Evolutionary conservation across 1,284 basidiomycete genomes (phyloP), one percentile per base, ranked within the genome.

Genomic region (Cutaneotrichosporon sp.): DNA sequence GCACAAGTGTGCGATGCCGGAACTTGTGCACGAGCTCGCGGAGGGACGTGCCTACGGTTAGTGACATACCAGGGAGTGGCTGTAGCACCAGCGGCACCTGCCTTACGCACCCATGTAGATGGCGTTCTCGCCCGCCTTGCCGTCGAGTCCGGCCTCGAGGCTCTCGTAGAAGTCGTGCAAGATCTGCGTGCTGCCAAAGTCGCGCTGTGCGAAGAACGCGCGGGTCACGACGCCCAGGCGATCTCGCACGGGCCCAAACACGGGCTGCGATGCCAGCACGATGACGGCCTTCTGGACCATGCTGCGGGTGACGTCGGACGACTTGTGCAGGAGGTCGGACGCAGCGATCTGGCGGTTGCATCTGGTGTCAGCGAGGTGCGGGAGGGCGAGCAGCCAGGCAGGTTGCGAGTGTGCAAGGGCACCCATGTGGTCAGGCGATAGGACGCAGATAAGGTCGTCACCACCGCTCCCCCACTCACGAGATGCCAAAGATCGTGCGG

Each of bases 281-380:
- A 99, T 92, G 4, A 99, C 91, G 0, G 97, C 95, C 76, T 99
- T 99, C 78, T 99, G 95, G 0, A 99, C 95, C 16, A 90, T 98
- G 29, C 91, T 93, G 20, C 95, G 87, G 7, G 95, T 98, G 10
- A 99, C 92, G 71, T 97, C 93, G 16, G 87, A 83, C 27, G 87
- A 87, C 71, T 90, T 90, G 58, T 89, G 87, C 6, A 93, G 81
- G n/a, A 99, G 83, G 22, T 88, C 84, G 1, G 89, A 84, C 2
- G 94, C 83, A 8, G 90, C 84, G 50, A 99, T 92, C 82, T 99
- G 95, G 45, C 95, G 91, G 72, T 99, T 98, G 80, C 95, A 97
- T 69, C 90, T 92, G 68, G 57, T 9, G 51, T 58, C 20, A 58
- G 49, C 71, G 56, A 46, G 42, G n/a, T 22, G 11, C 22, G 1